Evolutionary conservation across 495 filamentous ascomycete species (phyloP), one percentile per base, ranked within the genome.

Genomic region (Penicillium bialowiezense): DNA sequence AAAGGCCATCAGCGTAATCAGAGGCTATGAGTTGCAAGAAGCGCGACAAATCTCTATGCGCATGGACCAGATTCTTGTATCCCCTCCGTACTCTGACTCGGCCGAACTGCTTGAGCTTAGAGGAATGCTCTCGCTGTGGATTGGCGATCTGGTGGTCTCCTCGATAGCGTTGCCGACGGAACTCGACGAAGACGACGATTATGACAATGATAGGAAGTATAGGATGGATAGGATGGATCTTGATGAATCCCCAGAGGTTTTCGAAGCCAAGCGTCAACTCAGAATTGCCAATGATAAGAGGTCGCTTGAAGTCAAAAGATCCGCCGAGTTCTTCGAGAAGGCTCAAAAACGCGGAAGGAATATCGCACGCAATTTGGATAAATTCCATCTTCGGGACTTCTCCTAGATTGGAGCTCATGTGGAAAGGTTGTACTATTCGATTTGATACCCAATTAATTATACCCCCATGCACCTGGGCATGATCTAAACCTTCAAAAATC

Each of bases 41-140:
- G 79, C 81, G 17, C 64, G 75, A 37, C 75, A 79, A 21, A 76
- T 95, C 45, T 77, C 80, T 26, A 60, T 68, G 0, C 73, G 81
- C 7, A 81, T 95, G 69, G 85, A 89, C 58, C 69, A 77, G 24
- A 53, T 86, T 7, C 70, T 90, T 56, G 71, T 73, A 28, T 81
- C 79, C 19, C 74, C 78, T 24, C 87, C 88, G 1, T 90, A 82
- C 58, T 80, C 78, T 1, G 75, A 80, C 36, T 77, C 78, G 35
- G 49, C 70, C 8, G 72, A 74, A 40, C 60, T 93, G 41, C 69
- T 86, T 28, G 65, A 81, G 44, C 65, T 91, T 8, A 68, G 84
- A 35, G 87, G 73, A 7, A 88, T 87, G 79, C 67, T 89, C 7
- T 79, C 73, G 8, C 64, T 88, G 21, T 91, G 85, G 77, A 70